These are phyloP conservation scores for Penicillium sp. DNA, from an alignment of 2,329 filamentous ascomycete species.

Conservation along the genomic window DNA sequence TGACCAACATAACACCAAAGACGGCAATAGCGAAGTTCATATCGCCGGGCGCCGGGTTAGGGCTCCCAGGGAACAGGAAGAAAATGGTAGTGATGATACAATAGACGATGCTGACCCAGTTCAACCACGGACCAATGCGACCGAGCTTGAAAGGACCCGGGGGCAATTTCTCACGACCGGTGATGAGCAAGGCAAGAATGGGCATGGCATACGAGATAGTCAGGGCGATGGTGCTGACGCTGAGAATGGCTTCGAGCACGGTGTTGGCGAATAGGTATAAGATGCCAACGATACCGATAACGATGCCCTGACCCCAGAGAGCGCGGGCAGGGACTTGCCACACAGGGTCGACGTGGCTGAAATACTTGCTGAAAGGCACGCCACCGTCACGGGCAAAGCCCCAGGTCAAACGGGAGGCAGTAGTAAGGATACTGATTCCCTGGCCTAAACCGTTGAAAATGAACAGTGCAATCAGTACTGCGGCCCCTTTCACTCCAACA, in stretches of 20 bases:
- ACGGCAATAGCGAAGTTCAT: slow-evolving; percentile 62
- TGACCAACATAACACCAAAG: slow-evolving; percentile 56
- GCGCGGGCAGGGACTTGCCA: slow-evolving; percentile 57
- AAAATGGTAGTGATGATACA: slow-evolving; percentile 55
- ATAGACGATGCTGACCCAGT: slow-evolving; percentile 54
- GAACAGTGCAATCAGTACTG: slow-evolving; percentile 55
- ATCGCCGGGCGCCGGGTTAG: slow-evolving; percentile 49
- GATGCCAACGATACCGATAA: slow-evolving; percentile 53
- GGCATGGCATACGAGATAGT: slow-evolving; percentile 56
- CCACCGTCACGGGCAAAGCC: slow-evolving; percentile 57
- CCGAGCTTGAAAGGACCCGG: slow-evolving; percentile 49
- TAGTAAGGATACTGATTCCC: slow-evolving; percentile 53
- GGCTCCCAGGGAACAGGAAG: slow-evolving; percentile 54
- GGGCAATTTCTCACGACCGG: slow-evolving; percentile 55
- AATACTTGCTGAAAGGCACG: slow-evolving; percentile 47
- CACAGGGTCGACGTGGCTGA: slow-evolving; percentile 46
- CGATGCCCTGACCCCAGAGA: slow-evolving; percentile 53
- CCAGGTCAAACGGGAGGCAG: slow-evolving; percentile 55
- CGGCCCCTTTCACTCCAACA: slow-evolving; percentile 45
- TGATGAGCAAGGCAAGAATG: slow-evolving; percentile 50
- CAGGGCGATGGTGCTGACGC: slow-evolving; percentile 58
- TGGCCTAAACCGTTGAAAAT: slow-evolving; percentile 58
- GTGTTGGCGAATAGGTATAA: slow-evolving; percentile 57
- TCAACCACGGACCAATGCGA: slow-evolving; percentile 45
- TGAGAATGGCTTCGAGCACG: slow-evolving; percentile 55